Base-by-base conservation (phyloP, 2,329 filamentous ascomycete genomes). In the Alternaria solani region DNA sequence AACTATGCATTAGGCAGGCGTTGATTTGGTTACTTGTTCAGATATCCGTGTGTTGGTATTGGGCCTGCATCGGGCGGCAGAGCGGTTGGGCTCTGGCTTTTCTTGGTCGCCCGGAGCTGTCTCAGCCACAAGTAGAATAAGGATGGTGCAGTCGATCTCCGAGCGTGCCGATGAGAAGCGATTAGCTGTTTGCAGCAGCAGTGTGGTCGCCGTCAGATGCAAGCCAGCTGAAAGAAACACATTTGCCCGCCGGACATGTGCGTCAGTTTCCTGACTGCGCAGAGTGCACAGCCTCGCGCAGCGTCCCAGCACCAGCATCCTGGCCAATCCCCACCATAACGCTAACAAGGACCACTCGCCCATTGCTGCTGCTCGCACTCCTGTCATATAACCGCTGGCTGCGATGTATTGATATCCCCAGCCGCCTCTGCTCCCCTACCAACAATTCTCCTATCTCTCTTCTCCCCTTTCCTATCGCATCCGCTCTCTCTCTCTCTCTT, bases 301-400 rank as follows among this genome's bases (percentile, higher is more conserved):
- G 53, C 51, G 43, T 38, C 49, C 52, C 46, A 54, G 57, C 46
- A 57, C 52, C 46, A 54, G 57, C 46, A 57, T 30, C 43, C 57
- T 51, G 20, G 57, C 54, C 57, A 60, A 63, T 63, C 61, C 65
- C 57, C 59, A 66, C 65, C 49, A 59, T 36, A 46, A 63, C 66
- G 57, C 66, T 67, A 70, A 65, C 64, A 46, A 61, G 60, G 63
- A 58, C 57, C 61, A 49, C 55, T 62, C 65, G 58, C 63, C 67
- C 61, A 61, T 63, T 63, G 63, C 61, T 63, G 63, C 61, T 54
- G 62, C 38, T 51, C 55, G 57, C 61, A 51, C 57, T 59, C 54
- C 52, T 55, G 46, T 63, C 57, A 67, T 65, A 68, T 69, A 72
- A 70, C 56, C 69, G 58, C 67, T 63, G 57, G 49, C 51, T 57